phyloP scores from a whole-genome alignment of 345 rosid genomes.

The Excoecaria agallocha region DNA sequence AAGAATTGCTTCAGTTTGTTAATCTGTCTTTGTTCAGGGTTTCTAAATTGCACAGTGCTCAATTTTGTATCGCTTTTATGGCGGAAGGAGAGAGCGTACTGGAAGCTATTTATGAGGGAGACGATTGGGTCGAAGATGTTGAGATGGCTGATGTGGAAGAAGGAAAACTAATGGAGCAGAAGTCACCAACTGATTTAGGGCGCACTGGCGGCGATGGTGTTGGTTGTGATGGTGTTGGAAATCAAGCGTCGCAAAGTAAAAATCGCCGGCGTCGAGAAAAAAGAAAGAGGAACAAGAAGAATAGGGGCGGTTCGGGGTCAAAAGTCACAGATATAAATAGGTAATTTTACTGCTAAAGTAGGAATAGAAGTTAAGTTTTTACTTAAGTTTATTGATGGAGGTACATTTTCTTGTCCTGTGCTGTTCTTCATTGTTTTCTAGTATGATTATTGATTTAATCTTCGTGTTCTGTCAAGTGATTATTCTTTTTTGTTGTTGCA shows the following conservation, averaged over 20 bases:
- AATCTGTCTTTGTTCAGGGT: neutral
- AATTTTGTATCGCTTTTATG: conserved; percentile 34
- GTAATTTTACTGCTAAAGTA: conserved; percentile 25
- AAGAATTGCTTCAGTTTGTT: neutral
- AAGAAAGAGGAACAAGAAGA: conserved; percentile 55
- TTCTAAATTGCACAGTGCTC: neutral
- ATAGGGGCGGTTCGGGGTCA: conserved; percentile 35
- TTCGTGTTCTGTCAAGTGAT: neutral
- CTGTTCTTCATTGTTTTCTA: neutral
- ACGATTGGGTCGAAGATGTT: conserved; percentile 45
- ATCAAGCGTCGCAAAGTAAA: conserved; percentile 33
- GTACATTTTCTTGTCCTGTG: neutral
- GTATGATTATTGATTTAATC: neutral
- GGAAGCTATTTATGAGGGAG: conserved; percentile 51
- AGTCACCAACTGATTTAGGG: conserved; percentile 19
- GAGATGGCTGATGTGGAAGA: conserved; percentile 90
- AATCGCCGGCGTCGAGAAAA: conserved; percentile 38
- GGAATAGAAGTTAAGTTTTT: neutral
- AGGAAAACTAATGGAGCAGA: conserved; percentile 63
- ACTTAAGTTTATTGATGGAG: neutral
- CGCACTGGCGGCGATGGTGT: conserved; percentile 12
- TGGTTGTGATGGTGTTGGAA: conserved; percentile 17
- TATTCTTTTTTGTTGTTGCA: conserved; percentile 29
- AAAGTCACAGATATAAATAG: conserved; percentile 56
- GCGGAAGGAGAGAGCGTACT: conserved; percentile 55